phyloP scores from a whole-genome alignment of 129 eudicot genomes.

The Saussurea involucrata region DNA sequence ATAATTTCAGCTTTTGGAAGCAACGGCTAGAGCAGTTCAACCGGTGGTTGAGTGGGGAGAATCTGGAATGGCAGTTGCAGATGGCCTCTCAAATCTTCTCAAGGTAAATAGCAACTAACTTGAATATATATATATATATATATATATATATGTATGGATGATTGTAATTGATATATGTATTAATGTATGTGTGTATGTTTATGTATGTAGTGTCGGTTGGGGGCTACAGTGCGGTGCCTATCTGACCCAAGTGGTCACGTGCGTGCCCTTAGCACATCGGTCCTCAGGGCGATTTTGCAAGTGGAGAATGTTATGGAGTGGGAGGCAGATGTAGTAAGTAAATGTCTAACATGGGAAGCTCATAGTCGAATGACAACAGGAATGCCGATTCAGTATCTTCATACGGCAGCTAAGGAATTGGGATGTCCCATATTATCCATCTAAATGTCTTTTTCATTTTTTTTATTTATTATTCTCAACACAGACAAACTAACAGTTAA shows the following conservation, averaged over 20 bases:
- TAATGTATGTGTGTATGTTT: not conserved
- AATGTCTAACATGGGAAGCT: constrained; percentile 95
- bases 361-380: constrained; percentile 74
- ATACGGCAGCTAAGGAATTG: constrained; percentile 78
- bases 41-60: constrained; percentile 97
- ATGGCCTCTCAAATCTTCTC: constrained; percentile 86
- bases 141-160: not conserved
- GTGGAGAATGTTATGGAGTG: constrained; percentile 64
- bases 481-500: not conserved
- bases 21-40: constrained; percentile 92
- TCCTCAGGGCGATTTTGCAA: constrained; percentile 73
- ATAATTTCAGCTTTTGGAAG: constrained; percentile 75
- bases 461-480: too few relatives aligned
- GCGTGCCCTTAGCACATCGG: constrained; percentile 95
- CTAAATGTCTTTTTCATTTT: not conserved
- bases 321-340: constrained; percentile 66
- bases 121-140: not conserved
- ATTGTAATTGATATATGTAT: not conserved
- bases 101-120: constrained; percentile 45
- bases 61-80: constrained; percentile 85
- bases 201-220: constrained; percentile 66
- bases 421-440: constrained; percentile 64
- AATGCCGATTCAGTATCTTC: constrained; percentile 65
- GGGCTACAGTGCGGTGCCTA: constrained; percentile 82
- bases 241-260: constrained; percentile 98